Base-by-base conservation (phyloP, 352 stramenopile species). In the Globisporangium uncinulatum region DNA sequence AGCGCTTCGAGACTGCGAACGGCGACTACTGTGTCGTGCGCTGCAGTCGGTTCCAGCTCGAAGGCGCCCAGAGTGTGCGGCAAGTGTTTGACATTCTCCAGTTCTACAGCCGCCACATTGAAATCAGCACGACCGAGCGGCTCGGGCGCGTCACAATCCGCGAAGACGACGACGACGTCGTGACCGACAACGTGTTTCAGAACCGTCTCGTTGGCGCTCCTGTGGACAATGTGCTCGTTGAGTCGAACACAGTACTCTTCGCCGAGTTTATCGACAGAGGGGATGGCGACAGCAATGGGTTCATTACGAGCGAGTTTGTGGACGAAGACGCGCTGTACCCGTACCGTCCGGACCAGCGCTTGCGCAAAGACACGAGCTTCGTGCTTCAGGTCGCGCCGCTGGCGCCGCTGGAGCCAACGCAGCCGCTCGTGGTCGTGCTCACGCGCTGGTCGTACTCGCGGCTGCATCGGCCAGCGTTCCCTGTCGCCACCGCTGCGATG, bases 21-120 rank as follows among this genome's bases (percentile, higher is more conserved):
- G 75, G 79, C 9, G 75, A 87, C 56, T 81, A 61, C 42, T 86
- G 70, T 46, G 71, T 74, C 41, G 55, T 69, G 50, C 67, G 66
- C 6, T 84, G 80, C 50, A 71, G 77, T 52, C 66, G 81, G 21
- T 69, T 75, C 13, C 74, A 79, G 59, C 74, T 84, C 31, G 64
- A 69, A n/a, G 68, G 68, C 10, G 48, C 55, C 0, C 17, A n/a
- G 0, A 77, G 60, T 32, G 60, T 82, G 5, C 59, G 62, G 7
- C 54, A 61, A 1, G 73, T 79, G 36, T 79, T 73, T 42, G 73
- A 82, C 14, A 61, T 60, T 2, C 59, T 75, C 8, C 54, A 72
- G 1, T 70, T 70, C 43, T 67, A 74, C 41, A 63, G 66, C 20
- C 58, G 61, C 24, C 77, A 82, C 42, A 69, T 79, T 13, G 70